Evolutionary conservation across 2,329 filamentous ascomycete species (phyloP), one percentile per base, ranked within the genome.

Genomic region (Exophiala sp.): DNA sequence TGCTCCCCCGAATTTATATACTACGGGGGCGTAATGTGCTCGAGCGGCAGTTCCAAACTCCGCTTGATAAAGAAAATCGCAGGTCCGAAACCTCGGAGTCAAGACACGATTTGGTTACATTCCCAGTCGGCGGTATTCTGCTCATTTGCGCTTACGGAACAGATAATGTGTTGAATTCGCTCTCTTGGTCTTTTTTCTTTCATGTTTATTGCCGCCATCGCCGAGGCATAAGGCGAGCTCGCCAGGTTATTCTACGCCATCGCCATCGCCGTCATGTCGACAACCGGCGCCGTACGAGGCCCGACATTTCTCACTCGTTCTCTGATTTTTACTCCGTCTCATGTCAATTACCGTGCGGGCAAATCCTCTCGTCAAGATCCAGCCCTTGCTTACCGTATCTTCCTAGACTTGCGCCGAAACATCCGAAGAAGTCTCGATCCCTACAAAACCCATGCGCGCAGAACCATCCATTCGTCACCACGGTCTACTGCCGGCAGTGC

Each of bases 341-440:
- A 56, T n/a, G 30, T 52, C 18, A 51, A 55, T 44, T 40, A 58
- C 42, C 54, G 59, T 60, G 55, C 56, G 59, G 56, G 46, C 42
- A 53, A 56, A 55, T 50, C 34, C 45, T 47, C 47, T 56, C 53
- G 43, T 50, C 46, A 43, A 39, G 47, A 56, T 52, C 42, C 49
- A 45, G 42, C 59, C 41, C 51, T 56, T 58, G 43, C 59, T 60
- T 55, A 60, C 56, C 52, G 44, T 51, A 21, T 57, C 30, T 51
- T 57, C 41, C 16, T 46, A 58, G 54, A 56, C 22, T 29, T 58
- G n/a, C 48, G 44, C 21, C 50, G 37, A 30, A 53, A 41, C 32
- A 57, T 61, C 34, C 55, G 50, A 19, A 51, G 45, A 43, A 50
- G 52, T 29, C 47, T 53, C 27, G 46, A 49, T 37, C 53, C 55